Base-by-base conservation (phyloP, 805 yeast genomes). In the Wickerhamiella shivajii region DNA sequence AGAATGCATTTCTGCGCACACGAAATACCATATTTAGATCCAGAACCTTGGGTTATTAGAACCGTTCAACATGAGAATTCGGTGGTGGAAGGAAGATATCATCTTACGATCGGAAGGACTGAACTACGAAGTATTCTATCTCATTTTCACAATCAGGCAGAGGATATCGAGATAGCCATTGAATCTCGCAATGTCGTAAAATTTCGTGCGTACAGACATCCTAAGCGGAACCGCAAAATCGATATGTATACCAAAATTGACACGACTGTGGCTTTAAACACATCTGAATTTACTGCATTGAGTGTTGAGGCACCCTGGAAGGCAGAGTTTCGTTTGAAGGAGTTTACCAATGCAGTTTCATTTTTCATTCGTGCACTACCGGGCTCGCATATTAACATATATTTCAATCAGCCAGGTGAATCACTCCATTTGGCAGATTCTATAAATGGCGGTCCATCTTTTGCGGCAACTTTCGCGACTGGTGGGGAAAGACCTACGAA, bases 291-390 rank as follows among this genome's bases (percentile, higher is more conserved):
- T 31, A 26, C 12, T 19, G 44, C 38, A 22, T 24, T 45, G 9
- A 27, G 38, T 10, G 41, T 37, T 12, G 33, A n/a, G 19, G 33
- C 41, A 10, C 42, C 47, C 10, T 40, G 45, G 31, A 38, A 39
- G 25, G 33, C 43, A 6, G 45, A 37, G 17, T 30, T 40, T 18
- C 40, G 41, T 37, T 36, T 43, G 23, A 38, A 34, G 25, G 49
- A 45, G 35, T 38, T 45, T 28, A 27, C 46, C 6, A 27, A 35
- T n/a, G 29, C 44, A 36, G 37, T 42, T 3, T 13, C 25, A 6
- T 42, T 42, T 17, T 23, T 39, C 11, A 37, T 35, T 11, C 36
- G 34, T 30, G 23, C 42, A 11, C 31, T 40, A 12, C 39, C 27
- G 13, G 40, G 40, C 6, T 20, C 16, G 15, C 11, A 15, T 15